A percentile compares a stretch with the other conserved stretches of the same genome.
Evolutionary conservation across 176 grass and related monocot species (phyloP).

Genomic region (Alopecurus myosuroides): DNA sequence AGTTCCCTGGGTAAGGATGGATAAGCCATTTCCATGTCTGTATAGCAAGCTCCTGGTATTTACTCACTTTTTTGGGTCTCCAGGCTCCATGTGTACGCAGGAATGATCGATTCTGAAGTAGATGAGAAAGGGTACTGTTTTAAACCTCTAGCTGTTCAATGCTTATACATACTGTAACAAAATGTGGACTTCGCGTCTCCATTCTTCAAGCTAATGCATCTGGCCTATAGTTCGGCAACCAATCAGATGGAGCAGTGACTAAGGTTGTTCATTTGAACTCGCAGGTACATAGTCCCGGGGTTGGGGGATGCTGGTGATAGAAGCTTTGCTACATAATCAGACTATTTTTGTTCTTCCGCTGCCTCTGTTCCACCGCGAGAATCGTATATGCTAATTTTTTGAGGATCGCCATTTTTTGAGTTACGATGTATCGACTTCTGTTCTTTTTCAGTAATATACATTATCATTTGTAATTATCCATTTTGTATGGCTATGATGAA

Average conservation of each 20-base stretch:
- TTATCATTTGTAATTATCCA: constrained; percentile 22
- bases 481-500: not conserved
- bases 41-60: constrained; percentile 12
- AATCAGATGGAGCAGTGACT: not conserved
- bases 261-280: not conserved
- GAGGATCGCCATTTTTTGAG: not conserved
- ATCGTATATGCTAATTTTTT: not conserved
- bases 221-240: too few relatives aligned
- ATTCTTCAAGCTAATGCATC: not conserved
- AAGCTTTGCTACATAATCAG: constrained; percentile 67
- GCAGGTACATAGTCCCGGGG: constrained; percentile 92
- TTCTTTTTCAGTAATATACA: not conserved
- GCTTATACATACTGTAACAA: not conserved
- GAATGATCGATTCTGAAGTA: constrained; percentile 87
- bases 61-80: not conserved
- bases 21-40: not conserved
- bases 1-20: constrained; percentile 76
- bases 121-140: constrained; percentile 91
- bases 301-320: constrained; percentile 97
- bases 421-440: constrained; percentile 10
- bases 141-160: not conserved
- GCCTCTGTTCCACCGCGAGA: not conserved
- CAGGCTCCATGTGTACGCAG: constrained; percentile 91
- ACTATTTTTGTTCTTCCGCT: constrained; percentile 2
- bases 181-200: not conserved